Conservation (phyloP, 2,329 filamentous ascomycete genomes). For the Colletotrichum sp. region DNA sequence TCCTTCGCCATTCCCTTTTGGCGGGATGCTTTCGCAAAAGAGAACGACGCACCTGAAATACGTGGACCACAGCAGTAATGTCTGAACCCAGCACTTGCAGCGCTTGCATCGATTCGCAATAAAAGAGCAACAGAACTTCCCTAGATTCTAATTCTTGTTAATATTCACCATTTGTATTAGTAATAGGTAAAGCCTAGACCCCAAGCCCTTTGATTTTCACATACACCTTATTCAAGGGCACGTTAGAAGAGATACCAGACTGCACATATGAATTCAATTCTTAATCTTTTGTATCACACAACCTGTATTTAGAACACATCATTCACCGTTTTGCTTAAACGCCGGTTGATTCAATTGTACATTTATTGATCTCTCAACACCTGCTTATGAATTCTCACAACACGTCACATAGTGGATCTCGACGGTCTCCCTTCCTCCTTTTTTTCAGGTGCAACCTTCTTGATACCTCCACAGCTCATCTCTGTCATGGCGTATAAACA, state of each 20-base stretch:
- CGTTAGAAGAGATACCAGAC: background rate
- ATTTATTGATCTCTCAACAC: background rate
- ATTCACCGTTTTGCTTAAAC: background rate
- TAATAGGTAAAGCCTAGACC: background rate
- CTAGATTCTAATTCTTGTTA: background rate
- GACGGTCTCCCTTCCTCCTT: background rate
- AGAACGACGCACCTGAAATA: background rate
- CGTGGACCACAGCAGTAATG: background rate
- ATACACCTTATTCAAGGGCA: background rate
- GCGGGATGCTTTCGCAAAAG: background rate
- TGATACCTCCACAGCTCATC: background rate
- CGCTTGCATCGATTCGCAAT: background rate
- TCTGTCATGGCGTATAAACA: background rate
- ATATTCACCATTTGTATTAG: background rate
- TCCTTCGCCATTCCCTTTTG: background rate
- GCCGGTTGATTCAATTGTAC: background rate
- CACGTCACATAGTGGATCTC: rapidly evolving
- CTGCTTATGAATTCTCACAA: background rate
- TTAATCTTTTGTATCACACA: background rate
- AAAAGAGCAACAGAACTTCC: background rate
- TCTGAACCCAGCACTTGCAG: background rate
- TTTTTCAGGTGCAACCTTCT: background rate
- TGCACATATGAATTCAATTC: background rate
- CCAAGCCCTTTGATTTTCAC: background rate
- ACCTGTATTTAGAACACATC: background rate